These are phyloP conservation scores for Volvox africanus DNA, from an alignment of 139 green algal genomes.

Conservation along the genomic window DNA sequence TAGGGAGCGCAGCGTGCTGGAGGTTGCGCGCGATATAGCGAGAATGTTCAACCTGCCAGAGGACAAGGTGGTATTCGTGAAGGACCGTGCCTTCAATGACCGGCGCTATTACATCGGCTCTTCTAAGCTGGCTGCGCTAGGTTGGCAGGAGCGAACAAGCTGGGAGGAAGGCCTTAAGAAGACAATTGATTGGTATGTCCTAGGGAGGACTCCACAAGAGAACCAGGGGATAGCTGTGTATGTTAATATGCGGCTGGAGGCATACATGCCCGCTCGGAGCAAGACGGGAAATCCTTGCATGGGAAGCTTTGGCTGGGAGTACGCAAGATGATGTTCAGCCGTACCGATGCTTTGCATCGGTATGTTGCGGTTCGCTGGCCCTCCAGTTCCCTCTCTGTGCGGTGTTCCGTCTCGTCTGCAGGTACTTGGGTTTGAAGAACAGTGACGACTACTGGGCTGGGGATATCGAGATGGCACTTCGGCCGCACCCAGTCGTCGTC, in stretches of 20 bases:
- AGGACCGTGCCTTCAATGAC: constrained; percentile 94
- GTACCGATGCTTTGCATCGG: no score
- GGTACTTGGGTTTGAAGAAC: constrained; percentile 69
- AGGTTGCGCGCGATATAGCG: constrained; percentile 85
- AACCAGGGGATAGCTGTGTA: no score
- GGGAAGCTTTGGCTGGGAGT: no score
- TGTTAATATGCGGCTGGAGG: no score
- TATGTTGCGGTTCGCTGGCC: no score
- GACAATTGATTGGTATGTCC: constrained; percentile 94
- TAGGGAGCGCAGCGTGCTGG: constrained; percentile 90
- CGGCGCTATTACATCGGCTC: constrained; percentile 96
- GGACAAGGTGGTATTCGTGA: constrained; percentile 69
- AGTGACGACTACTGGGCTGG: constrained; percentile 84
- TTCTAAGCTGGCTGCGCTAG: constrained; percentile 91
- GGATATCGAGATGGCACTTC: constrained; percentile 82
- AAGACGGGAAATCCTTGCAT: no score
- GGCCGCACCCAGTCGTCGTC: constrained; percentile 72
- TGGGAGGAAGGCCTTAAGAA: constrained; percentile 95
- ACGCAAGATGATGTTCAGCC: no score
- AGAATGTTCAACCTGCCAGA: constrained; percentile 69
- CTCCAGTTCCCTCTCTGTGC: no score
- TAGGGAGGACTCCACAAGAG: no score
- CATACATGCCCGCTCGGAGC: no score
- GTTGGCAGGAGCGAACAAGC: constrained; percentile 89
- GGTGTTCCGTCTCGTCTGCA: constrained; percentile 1